phyloP scores from a whole-genome alignment of 805 yeast species.

The Yarrowia osloensis region DNA sequence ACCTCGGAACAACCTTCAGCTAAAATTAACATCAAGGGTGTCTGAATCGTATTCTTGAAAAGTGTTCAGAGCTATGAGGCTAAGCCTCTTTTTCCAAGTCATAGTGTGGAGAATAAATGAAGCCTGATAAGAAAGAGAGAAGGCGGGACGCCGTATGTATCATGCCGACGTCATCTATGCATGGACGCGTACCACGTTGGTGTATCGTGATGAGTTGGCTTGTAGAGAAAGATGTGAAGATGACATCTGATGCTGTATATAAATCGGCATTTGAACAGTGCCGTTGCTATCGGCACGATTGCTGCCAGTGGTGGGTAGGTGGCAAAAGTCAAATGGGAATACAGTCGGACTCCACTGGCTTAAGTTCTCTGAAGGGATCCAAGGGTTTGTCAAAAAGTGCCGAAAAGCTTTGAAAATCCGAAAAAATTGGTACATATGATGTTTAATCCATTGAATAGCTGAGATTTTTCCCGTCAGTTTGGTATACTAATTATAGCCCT shows the following conservation, averaged over 20 bases:
- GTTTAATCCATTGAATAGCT: neutral
- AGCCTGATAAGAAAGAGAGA: neutral
- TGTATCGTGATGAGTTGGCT: neutral
- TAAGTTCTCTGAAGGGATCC: neutral
- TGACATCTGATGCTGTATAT: neutral
- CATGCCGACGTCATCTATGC: neutral
- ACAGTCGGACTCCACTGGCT: neutral
- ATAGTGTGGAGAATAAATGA: neutral
- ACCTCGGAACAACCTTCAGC: neutral
- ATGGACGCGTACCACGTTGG: neutral
- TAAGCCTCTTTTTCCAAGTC: neutral
- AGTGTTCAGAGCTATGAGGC: neutral
- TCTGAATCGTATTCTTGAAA: neutral
- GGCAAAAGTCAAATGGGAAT: conserved; percentile 2
- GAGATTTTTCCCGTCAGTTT: neutral
- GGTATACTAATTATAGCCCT: neutral
- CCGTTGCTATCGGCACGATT: neutral
- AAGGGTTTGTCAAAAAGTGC: too few species aligned
- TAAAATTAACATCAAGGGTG: neutral
- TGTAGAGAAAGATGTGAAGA: neutral
- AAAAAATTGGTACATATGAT: too few species aligned
- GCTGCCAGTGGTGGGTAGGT: neutral
- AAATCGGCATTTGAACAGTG: neutral
- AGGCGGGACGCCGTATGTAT: neutral
- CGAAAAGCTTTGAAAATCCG: neutral